A percentile compares a stretch with the other conserved stretches of the same genome.
Evolutionary conservation across 129 eudicot species (phyloP).

Genomic region (Smallanthus sonchifolius): DNA sequence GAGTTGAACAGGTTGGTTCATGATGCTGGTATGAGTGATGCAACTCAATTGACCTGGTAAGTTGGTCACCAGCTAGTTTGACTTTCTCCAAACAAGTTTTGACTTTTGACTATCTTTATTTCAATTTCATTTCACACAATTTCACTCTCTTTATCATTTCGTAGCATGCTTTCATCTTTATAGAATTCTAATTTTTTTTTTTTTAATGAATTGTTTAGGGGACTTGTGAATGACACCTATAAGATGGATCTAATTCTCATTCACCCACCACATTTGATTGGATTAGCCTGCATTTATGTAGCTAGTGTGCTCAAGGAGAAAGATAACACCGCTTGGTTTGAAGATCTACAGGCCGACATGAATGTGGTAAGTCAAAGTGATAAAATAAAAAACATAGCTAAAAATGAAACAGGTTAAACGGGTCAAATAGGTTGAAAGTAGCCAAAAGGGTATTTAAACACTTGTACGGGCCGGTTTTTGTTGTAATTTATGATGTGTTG

Average conservation of each 20-base stretch:
- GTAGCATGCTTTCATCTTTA: slow-evolving; percentile 6
- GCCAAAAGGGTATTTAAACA: neutral
- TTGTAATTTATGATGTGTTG: neutral
- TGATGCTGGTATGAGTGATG: slow-evolving; percentile 92
- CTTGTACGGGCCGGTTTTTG: neutral
- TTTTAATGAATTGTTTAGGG: slow-evolving; percentile 44
- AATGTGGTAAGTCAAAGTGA: slow-evolving; percentile 47
- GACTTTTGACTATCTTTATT: neutral
- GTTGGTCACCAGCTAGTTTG: slow-evolving; percentile 6
- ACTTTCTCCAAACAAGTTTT: neutral
- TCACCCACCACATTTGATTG: slow-evolving; percentile 92
- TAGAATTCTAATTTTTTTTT: neutral
- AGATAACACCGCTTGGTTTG: slow-evolving; percentile 94
- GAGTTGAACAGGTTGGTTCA: slow-evolving; percentile 60
- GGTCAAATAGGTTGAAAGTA: neutral
- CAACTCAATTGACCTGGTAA: slow-evolving; percentile 84
- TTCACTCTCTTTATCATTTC: neutral
- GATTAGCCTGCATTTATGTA: slow-evolving; percentile 87
- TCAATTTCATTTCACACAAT: neutral
- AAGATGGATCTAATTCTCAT: slow-evolving; percentile 88
- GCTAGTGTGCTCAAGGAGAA: slow-evolving; percentile 84
- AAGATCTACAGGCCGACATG: slow-evolving; percentile 96
- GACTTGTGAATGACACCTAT: slow-evolving; percentile 91
- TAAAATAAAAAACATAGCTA: neutral
- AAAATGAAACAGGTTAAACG: neutral